Evolutionary conservation across 352 stramenopile genomes (phyloP).

Genomic region (Phytopythium helicoides): DNA sequence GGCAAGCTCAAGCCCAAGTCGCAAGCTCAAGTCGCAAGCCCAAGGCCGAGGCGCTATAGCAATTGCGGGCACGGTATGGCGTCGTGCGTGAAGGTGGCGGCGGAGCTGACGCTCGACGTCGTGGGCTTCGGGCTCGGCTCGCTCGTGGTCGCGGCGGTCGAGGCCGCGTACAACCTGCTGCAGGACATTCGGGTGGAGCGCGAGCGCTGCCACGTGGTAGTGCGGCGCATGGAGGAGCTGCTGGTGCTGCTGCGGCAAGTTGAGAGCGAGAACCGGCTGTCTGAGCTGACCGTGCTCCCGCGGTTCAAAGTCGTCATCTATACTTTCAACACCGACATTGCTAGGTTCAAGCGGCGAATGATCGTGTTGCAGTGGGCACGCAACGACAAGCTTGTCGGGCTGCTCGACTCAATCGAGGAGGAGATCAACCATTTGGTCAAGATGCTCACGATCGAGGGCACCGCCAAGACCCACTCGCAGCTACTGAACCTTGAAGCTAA

Average conservation of each 20-base stretch:
- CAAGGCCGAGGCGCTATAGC: no score
- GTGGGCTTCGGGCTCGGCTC: no score
- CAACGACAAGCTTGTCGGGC: slow-evolving; percentile 9
- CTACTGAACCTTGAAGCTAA: no score
- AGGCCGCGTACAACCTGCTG: no score
- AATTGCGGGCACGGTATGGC: no score
- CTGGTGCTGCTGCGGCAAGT: slow-evolving; percentile 15
- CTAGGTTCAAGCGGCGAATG: slow-evolving; percentile 11
- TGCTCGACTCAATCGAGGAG: slow-evolving; percentile 15
- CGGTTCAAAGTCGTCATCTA: slow-evolving; percentile 12
- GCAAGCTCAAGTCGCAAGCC: no score
- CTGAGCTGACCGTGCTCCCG: slow-evolving; percentile 12
- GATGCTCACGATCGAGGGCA: slow-evolving; percentile 20
- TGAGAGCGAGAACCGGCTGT: slow-evolving; percentile 10
- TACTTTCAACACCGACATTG: slow-evolving; percentile 16
- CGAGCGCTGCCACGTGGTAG: slow-evolving; percentile 13
- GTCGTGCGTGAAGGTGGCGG: no score
- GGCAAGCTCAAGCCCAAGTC: background rate
- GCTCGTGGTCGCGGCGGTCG: no score
- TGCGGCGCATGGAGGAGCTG: slow-evolving; percentile 17
- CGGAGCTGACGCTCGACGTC: no score
- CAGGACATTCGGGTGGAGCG: slow-evolving; percentile 1
- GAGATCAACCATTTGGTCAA: slow-evolving; percentile 18
- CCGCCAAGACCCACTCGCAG: slow-evolving; percentile 14
- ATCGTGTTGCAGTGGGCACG: slow-evolving; percentile 6